Evolutionary conservation across 2,329 filamentous ascomycete genomes (phyloP).

Genomic region (Neopestalotiopsis rosae): DNA sequence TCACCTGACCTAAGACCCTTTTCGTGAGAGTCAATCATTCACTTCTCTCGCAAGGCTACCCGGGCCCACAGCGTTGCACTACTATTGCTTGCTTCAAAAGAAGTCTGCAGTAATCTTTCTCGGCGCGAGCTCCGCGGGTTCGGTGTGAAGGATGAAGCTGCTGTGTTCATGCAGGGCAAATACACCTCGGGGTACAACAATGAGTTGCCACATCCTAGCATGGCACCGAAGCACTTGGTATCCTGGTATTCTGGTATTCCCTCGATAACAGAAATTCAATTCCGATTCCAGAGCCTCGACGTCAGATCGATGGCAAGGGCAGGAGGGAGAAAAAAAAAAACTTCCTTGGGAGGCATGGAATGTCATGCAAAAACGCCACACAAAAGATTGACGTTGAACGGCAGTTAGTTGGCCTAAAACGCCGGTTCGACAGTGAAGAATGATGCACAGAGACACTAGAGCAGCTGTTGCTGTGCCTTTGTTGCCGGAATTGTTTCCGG

Average conservation of each 20-base stretch:
- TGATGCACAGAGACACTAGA: neutral
- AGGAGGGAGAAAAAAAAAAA: neutral
- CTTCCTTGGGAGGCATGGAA: neutral
- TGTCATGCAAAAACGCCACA: neutral
- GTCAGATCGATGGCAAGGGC: too few species aligned
- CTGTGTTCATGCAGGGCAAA: neutral
- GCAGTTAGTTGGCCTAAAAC: conserved; percentile 2
- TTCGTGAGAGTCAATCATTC: too few species aligned
- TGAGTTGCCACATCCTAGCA: neutral
- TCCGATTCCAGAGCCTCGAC: too few species aligned
- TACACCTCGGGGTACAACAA: neutral
- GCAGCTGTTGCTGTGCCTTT: neutral
- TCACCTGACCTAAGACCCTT: too few species aligned
- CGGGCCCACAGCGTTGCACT: too few species aligned
- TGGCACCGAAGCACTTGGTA: neutral
- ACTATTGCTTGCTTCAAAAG: too few species aligned
- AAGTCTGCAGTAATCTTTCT: neutral
- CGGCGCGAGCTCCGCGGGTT: neutral
- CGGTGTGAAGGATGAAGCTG: neutral
- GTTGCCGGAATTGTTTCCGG: conserved; percentile 7
- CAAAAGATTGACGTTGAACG: conserved; percentile 5
- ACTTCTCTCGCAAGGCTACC: too few species aligned
- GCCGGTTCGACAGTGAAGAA: neutral
- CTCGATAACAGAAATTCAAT: too few species aligned
- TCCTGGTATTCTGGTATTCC: neutral